Conservation (phyloP, 2,329 filamentous ascomycete genomes). For the Ciborinia camelliae region DNA sequence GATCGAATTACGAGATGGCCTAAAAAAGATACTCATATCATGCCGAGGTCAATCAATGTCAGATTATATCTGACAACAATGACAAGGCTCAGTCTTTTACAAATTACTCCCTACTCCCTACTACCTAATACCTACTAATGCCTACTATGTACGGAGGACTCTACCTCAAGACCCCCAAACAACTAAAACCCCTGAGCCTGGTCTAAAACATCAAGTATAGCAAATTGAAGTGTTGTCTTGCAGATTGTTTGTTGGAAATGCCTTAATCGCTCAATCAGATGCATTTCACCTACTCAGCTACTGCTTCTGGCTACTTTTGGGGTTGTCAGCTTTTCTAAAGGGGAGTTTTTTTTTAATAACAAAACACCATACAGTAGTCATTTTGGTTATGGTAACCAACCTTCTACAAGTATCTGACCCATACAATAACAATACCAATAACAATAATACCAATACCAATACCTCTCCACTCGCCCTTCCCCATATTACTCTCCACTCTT, state of each 20-base stretch:
- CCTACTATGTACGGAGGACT: too few species aligned
- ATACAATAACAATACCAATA: neutral
- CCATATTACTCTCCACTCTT: slow-evolving; percentile 10
- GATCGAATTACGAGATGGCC: slow-evolving; percentile 9
- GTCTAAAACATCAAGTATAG: neutral
- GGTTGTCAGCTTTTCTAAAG: slow-evolving; percentile 14
- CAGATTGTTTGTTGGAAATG: slow-evolving; percentile 12
- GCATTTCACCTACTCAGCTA: neutral
- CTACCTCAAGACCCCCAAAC: neutral
- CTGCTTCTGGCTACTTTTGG: neutral
- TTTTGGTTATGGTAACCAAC: neutral
- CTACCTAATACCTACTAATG: too few species aligned
- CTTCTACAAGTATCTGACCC: neutral
- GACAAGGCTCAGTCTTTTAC: slow-evolving; percentile 1
- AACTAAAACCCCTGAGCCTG: neutral
- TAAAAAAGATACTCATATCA: slow-evolving; percentile 1
- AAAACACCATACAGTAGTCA: neutral
- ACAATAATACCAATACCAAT: too few species aligned
- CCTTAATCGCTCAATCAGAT: neutral
- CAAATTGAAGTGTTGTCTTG: slow-evolving; percentile 4
- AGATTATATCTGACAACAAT: neutral
- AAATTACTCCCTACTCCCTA: too few species aligned
- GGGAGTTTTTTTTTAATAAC: too few species aligned
- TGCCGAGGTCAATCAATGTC: neutral
- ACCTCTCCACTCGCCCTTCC: slow-evolving; percentile 1